Evolutionary conservation across 768 basidiomycete genomes (phyloP).

Genomic region (Rhodotorula graminis): DNA sequence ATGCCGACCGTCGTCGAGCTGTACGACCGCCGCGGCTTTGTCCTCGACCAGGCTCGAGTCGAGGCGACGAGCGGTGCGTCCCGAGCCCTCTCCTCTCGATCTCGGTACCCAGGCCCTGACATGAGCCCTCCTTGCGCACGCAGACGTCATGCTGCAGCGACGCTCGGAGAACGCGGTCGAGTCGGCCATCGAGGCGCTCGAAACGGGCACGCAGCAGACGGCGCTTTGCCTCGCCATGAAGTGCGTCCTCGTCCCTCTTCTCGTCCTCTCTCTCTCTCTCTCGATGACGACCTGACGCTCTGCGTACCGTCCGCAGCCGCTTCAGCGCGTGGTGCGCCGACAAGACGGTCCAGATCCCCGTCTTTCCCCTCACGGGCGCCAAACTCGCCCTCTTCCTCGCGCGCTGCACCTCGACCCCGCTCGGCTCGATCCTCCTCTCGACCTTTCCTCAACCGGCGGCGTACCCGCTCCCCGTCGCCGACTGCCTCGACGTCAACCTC

Average conservation of each 20-base stretch:
- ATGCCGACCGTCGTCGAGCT: neutral
- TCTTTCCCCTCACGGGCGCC: conserved; percentile 16
- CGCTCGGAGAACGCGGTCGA: neutral
- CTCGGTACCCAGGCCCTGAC: neutral
- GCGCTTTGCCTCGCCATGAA: conserved; percentile 13
- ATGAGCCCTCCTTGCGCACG: too few species aligned
- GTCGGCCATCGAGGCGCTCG: conserved; percentile 1
- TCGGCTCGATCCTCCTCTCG: neutral
- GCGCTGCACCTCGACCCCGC: neutral
- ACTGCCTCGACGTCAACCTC: neutral
- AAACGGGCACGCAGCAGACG: conserved; percentile 8
- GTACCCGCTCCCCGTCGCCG: conserved; percentile 3
- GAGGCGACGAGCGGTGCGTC: neutral
- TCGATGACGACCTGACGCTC: too few species aligned
- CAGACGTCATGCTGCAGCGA: neutral
- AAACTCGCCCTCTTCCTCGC: conserved; percentile 27
- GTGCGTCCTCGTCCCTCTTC: neutral
- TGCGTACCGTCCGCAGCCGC: conserved; percentile 4
- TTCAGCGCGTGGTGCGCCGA: conserved; percentile 13
- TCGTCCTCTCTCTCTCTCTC: too few species aligned
- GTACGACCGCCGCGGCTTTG: neutral
- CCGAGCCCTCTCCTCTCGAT: too few species aligned
- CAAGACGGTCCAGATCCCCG: neutral
- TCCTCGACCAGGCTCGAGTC: neutral
- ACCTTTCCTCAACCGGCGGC: neutral